Conservation (phyloP, 2,329 filamentous ascomycete genomes). For the Paracoccidioides brasiliensis region DNA sequence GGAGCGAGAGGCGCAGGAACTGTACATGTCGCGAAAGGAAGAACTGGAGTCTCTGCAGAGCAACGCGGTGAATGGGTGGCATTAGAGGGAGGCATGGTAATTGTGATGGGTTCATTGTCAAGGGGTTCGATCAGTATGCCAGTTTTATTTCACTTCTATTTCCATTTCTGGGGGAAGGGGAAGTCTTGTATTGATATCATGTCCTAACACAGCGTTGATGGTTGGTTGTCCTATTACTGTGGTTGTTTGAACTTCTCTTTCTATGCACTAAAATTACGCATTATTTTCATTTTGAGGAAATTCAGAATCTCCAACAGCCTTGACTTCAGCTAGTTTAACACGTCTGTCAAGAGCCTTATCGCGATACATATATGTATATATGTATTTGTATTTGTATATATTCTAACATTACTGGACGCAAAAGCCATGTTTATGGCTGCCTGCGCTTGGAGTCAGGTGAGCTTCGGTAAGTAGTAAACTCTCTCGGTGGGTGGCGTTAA, state of each 20-base stretch:
- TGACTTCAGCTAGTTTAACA: not conserved
- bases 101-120: not conserved
- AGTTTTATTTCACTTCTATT: not conserved
- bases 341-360: not conserved
- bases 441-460: not conserved
- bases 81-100: conserved; percentile 11
- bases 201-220: not conserved
- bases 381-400: not conserved
- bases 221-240: not conserved
- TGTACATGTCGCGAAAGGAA: conserved; percentile 62
- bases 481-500: not conserved
- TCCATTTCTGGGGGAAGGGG: not conserved
- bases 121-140: too few species aligned
- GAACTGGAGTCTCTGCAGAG: conserved; percentile 54
- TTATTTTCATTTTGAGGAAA: not conserved
- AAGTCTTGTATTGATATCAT: conserved; percentile 2
- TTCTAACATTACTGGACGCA: too few species aligned
- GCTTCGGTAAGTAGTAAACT: not conserved
- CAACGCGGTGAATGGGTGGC: conserved; percentile 27
- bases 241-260: not conserved
- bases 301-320: not conserved
- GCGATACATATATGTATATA: too few species aligned
- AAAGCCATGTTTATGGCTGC: too few species aligned
- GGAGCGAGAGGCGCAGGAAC: conserved; percentile 81
- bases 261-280: not conserved